Conservation (phyloP, 164 flowering plant species). For the Houttuynia cordata region DNA sequence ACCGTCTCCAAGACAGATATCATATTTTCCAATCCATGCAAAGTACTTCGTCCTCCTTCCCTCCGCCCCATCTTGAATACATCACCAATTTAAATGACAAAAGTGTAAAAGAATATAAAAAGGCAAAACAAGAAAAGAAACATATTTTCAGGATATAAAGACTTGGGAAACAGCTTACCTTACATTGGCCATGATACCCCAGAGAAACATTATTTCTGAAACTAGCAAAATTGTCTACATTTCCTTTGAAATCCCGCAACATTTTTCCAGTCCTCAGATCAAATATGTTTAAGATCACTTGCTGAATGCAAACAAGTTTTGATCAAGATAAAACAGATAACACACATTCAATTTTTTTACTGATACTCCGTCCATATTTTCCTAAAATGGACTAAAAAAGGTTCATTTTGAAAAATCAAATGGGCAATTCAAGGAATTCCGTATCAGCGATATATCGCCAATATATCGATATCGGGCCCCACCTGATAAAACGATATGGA, state of each 20-base stretch:
- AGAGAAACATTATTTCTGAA: constrained; percentile 77
- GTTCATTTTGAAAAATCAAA: too few relatives aligned
- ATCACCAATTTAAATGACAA: neutral
- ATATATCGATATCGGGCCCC: too few relatives aligned
- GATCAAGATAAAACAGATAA: too few relatives aligned
- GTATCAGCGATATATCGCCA: too few relatives aligned
- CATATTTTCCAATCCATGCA: constrained; percentile 75
- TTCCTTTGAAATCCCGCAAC: constrained; percentile 88
- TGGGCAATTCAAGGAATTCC: too few relatives aligned
- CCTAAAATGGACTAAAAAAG: too few relatives aligned
- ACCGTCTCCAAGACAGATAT: constrained; percentile 92
- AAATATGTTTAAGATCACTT: constrained; percentile 74
- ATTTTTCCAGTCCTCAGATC: constrained; percentile 86
- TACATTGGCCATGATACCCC: constrained; percentile 98
- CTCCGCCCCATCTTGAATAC: constrained; percentile 84
- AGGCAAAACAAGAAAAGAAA: neutral
- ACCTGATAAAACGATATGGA: too few relatives aligned
- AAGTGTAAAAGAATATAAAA: neutral
- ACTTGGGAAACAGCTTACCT: too few relatives aligned
- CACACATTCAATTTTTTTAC: too few relatives aligned
- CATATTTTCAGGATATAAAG: constrained; percentile 61
- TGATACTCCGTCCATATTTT: too few relatives aligned
- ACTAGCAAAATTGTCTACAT: constrained; percentile 79
- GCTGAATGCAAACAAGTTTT: constrained; percentile 18
- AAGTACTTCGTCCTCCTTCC: constrained; percentile 85